phyloP scores from a whole-genome alignment of 2,329 filamentous ascomycete genomes.

The Botrytis hyacinthi region DNA sequence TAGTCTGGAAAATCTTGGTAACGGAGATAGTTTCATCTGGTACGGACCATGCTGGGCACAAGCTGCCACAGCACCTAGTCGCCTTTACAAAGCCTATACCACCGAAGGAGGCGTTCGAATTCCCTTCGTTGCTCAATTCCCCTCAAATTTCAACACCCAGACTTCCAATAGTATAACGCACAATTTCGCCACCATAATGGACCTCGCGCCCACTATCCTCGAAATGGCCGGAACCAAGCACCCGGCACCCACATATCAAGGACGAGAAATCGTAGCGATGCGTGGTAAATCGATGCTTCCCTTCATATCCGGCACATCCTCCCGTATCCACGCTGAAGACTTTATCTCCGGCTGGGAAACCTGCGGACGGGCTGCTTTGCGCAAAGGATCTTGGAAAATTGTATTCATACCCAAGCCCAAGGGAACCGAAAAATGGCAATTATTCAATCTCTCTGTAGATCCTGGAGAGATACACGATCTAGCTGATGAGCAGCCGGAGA shows the following conservation, averaged over 20 bases:
- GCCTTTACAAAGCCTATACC: not conserved
- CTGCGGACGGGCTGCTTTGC: not conserved
- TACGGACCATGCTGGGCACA: not conserved
- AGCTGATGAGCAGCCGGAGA: constrained; percentile 43
- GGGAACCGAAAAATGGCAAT: constrained; percentile 55
- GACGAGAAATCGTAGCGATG: not conserved
- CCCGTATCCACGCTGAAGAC: not conserved
- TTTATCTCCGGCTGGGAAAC: not conserved
- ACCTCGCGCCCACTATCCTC: not conserved
- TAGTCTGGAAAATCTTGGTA: not conserved
- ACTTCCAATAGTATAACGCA: not conserved
- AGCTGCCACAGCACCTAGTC: not conserved
- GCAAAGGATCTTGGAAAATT: not conserved
- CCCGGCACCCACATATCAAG: not conserved
- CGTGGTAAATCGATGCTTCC: not conserved
- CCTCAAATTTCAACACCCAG: not conserved
- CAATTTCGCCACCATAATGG: not conserved
- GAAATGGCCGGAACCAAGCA: not conserved
- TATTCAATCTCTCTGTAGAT: constrained; percentile 53
- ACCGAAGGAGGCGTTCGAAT: not conserved
- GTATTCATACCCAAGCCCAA: constrained; percentile 51
- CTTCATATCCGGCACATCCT: not conserved
- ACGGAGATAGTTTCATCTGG: not conserved
- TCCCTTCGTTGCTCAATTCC: not conserved
- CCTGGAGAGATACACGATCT: constrained; percentile 51